Evolutionary conservation across 768 basidiomycete genomes (phyloP), one percentile per base, ranked within the genome.

Genomic region (Mycena galericulata): DNA sequence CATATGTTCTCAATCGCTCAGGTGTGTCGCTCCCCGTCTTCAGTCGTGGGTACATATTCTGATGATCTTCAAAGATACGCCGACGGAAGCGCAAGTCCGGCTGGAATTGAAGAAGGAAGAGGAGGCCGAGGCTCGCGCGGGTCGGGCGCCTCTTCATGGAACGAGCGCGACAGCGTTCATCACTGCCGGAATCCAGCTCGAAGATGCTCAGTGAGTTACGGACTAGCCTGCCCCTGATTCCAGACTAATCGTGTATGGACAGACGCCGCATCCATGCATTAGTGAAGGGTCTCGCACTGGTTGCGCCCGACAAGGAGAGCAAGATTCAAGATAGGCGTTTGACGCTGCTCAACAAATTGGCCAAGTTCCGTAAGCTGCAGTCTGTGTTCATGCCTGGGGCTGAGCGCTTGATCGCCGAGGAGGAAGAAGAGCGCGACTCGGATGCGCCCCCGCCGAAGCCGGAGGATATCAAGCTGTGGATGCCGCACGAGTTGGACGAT

Each of bases 61-160:
- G 47, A 24, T 6, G 5, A 14, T 36, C 8, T 14, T 14, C 6
- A 36, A 36, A 49, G 50, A 11, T 38, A 15, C 11, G 8, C 62
- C 53, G 4, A 46, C 62, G 0, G 67, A 69, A 27, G 67, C 51
- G 17, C 34, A 63, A 20, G 53, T 65, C 1, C 62, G 67, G 9
- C 34, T 64, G 2, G 22, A 36, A 29, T 45, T 69, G 18, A 49
- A 57, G 27, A 32, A 49, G 26, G 67, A 63, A 4, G 53, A 69
- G 27, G n/a, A 22, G 3, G 20, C 12, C 5, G 49, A 61, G 29
- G 30, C 12, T 3, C 12, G 6, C 17, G 36, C 24, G 14, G 45
- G 24, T 3, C 6, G 24, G 2, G 20, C 59, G 3, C 29, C 47
- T 8, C 6, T 63, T 8, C 43, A 45, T 20, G 62, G 53, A 5